Evolutionary conservation across 495 filamentous ascomycete species (phyloP).

Genomic region (Neurospora terricola): DNA sequence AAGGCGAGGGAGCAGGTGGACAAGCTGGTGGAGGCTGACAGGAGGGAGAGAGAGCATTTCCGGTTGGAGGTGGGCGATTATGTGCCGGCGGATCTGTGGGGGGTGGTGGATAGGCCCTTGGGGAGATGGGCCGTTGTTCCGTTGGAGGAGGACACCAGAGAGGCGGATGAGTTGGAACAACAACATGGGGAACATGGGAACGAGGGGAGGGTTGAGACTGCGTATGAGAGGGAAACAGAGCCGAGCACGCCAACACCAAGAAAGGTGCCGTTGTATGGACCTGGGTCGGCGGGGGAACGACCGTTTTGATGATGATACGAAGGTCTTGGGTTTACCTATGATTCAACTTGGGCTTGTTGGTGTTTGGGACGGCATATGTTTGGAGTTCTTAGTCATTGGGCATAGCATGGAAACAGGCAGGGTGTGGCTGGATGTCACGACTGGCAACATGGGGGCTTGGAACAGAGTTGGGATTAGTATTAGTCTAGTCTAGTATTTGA

Average conservation of each 20-base stretch:
- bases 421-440: not conserved
- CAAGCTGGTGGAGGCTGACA: conserved; percentile 64
- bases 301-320: not conserved
- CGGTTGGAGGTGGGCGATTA: conserved; percentile 73
- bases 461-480: too few relatives aligned
- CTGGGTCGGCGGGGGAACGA: not conserved
- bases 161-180: not conserved
- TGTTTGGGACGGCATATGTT: not conserved
- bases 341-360: not conserved
- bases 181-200: not conserved
- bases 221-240: not conserved
- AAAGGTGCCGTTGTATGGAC: conserved; percentile 1
- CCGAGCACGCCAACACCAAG: conserved; percentile 9
- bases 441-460: not conserved
- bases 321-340: not conserved
- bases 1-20: conserved; percentile 69
- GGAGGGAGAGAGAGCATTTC: conserved; percentile 67
- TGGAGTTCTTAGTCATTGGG: not conserved
- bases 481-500: too few relatives aligned
- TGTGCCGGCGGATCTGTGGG: conserved; percentile 85
- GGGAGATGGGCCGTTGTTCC: conserved; percentile 34
- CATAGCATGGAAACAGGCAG: not conserved
- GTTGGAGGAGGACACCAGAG: conserved; percentile 13
- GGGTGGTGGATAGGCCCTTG: conserved; percentile 42
- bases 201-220: not conserved